These are phyloP conservation scores for Cytospora piceicola DNA, from an alignment of 2,329 filamentous ascomycete species.

Conservation along the genomic window DNA sequence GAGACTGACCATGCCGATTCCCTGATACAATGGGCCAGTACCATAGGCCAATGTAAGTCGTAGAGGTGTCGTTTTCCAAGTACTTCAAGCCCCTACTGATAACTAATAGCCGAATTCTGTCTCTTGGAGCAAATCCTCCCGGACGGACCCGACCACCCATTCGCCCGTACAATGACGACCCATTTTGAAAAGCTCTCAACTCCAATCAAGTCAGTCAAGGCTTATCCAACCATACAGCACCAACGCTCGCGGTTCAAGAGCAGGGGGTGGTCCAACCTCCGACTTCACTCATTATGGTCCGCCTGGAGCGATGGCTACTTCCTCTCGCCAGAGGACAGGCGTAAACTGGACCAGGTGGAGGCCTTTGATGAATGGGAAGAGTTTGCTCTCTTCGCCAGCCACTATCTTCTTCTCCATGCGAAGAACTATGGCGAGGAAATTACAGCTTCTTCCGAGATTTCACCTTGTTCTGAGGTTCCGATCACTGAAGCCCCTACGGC, in stretches of 20 bases:
- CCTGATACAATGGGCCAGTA: slow-evolving; percentile 78
- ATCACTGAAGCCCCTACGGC: slow-evolving; percentile 31
- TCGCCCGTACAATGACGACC: slow-evolving; percentile 81
- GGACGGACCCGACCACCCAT: slow-evolving; percentile 76
- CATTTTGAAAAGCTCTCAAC: slow-evolving; percentile 84
- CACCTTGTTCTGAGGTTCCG: slow-evolving; percentile 6
- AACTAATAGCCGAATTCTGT: slow-evolving; percentile 71
- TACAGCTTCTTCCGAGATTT: neutral
- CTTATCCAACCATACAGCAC: slow-evolving; percentile 67
- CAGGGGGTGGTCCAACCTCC: slow-evolving; percentile 69
- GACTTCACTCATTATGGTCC: slow-evolving; percentile 76
- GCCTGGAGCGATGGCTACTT: slow-evolving; percentile 76
- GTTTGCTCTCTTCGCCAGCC: slow-evolving; percentile 79
- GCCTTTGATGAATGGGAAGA: slow-evolving; percentile 98
- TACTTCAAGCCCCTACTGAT: neutral
- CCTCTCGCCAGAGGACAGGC: slow-evolving; percentile 62
- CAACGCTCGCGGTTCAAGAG: slow-evolving; percentile 70
- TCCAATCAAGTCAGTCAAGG: slow-evolving; percentile 72
- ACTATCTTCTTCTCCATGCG: slow-evolving; percentile 81
- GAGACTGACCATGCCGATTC: slow-evolving; percentile 71
- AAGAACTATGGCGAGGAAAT: slow-evolving; percentile 40
- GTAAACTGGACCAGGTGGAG: slow-evolving; percentile 70
- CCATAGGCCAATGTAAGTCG: slow-evolving; percentile 64
- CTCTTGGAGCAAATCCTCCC: slow-evolving; percentile 86
- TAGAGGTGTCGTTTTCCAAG: neutral